Conservation (phyloP, 164 flowering plant genomes). For the Kalanchoe fedtschenkoi region DNA sequence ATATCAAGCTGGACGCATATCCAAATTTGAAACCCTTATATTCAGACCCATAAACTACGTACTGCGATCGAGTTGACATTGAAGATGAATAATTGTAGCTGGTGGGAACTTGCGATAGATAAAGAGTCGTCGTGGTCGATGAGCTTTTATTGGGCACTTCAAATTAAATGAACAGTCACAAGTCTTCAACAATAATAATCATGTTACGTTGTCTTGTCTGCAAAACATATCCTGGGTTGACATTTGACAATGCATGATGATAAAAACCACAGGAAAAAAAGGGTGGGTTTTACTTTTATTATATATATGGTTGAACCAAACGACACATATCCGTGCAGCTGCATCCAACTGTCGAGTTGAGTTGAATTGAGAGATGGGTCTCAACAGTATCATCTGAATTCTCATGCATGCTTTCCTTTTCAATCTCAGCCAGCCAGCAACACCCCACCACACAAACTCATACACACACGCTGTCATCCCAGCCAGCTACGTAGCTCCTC, state of each 20-base stretch:
- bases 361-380: too few relatives aligned
- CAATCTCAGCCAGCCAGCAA: too few relatives aligned
- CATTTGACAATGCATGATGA: neutral
- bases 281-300: too few relatives aligned
- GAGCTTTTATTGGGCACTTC: neutral
- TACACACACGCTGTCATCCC: too few relatives aligned
- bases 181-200: neutral
- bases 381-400: too few relatives aligned
- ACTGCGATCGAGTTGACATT: neutral
- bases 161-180: neutral
- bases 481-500: too few relatives aligned
- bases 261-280: neutral
- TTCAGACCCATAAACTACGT: too few relatives aligned
- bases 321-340: constrained; percentile 9
- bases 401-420: neutral
- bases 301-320: constrained; percentile 4
- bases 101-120: neutral
- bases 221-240: too few relatives aligned
- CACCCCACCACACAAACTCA: neutral
- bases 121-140: neutral
- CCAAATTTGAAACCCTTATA: too few relatives aligned
- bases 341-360: neutral
- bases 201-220: neutral
- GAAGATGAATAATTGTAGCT: neutral
- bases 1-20: too few relatives aligned